Evolutionary conservation across 139 green algal genomes (phyloP).

Genomic region (Penium margaritaceum): DNA sequence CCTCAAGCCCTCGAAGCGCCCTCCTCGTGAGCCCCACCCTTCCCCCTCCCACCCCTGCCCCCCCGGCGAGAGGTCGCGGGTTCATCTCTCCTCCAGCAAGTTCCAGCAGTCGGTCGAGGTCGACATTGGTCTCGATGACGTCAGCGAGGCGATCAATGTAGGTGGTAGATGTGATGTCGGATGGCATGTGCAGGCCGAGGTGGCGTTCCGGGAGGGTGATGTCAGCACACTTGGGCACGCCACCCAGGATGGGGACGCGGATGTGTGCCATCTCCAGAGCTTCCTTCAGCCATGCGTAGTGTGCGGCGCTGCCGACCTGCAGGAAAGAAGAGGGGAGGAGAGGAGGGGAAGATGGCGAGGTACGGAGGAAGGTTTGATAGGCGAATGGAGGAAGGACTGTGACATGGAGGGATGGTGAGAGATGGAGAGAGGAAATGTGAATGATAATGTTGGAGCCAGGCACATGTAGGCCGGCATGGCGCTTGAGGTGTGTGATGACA

Average conservation of each 20-base stretch:
- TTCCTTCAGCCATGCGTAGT: conserved; percentile 59
- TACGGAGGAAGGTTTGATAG: conserved; percentile 1
- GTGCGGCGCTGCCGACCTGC: conserved; percentile 49
- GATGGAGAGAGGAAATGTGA: no score
- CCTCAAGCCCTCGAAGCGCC: not conserved
- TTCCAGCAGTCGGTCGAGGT: conserved; percentile 59
- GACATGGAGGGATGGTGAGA: no score
- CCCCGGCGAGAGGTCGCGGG: no score
- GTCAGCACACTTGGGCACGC: conserved; percentile 55
- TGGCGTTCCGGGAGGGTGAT: conserved; percentile 51
- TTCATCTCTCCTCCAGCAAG: no score
- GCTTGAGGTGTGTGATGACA: conserved; percentile 47
- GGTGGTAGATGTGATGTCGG: no score
- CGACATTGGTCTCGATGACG: conserved; percentile 54
- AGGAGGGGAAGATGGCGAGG: not conserved
- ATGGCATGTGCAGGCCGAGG: conserved; percentile 59
- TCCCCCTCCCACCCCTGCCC: no score
- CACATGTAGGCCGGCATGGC: no score
- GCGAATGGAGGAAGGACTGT: no score
- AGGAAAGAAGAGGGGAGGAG: not conserved
- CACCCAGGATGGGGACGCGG: conserved; percentile 59
- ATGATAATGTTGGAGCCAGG: no score
- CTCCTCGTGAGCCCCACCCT: no score
- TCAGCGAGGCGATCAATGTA: conserved; percentile 45
- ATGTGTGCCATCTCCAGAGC: conserved; percentile 52